Conservation (phyloP, 345 rosid species). For the Angophora floribunda region DNA sequence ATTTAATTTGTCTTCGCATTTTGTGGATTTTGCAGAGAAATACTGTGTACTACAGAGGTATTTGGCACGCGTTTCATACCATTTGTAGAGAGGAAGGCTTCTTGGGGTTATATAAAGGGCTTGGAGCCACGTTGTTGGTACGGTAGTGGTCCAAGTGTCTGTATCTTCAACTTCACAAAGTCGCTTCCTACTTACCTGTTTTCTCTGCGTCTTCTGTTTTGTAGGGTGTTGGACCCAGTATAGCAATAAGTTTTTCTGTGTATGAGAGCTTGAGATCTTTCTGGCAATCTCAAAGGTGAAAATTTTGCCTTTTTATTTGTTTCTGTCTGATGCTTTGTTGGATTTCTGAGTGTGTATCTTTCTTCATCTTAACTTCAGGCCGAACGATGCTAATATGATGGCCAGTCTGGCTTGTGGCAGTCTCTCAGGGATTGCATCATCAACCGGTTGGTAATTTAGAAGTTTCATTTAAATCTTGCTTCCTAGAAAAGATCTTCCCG, state of each 20-base stretch:
- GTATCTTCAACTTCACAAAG: background rate
- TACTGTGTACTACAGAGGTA: slow-evolving; percentile 71
- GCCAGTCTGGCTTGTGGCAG: slow-evolving; percentile 84
- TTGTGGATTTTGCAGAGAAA: slow-evolving; percentile 48
- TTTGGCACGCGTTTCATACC: slow-evolving; percentile 62
- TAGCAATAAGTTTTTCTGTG: slow-evolving; percentile 84
- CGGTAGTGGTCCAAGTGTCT: background rate
- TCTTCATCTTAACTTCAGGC: slow-evolving; percentile 33
- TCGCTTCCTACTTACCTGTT: background rate
- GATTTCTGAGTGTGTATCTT: background rate
- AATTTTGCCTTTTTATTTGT: background rate
- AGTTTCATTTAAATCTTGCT: background rate
- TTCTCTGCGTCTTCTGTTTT: background rate
- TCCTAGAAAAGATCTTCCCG: background rate
- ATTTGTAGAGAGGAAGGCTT: slow-evolving; percentile 82
- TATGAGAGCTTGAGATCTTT: slow-evolving; percentile 60
- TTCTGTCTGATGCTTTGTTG: background rate
- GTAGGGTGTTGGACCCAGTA: slow-evolving; percentile 90
- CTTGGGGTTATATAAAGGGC: slow-evolving; percentile 87
- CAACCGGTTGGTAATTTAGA: slow-evolving; percentile 51
- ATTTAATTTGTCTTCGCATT: background rate
- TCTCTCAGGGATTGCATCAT: slow-evolving; percentile 89
- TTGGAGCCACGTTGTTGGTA: slow-evolving; percentile 95
- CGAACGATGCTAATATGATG: slow-evolving; percentile 44
- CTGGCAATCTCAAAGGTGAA: slow-evolving; percentile 71